Percentiles rank a stretch among this genome's conserved stretches.
Evolutionary conservation across 805 yeast species (phyloP).

Genomic region (Cyberlindnera mississippiensis): DNA sequence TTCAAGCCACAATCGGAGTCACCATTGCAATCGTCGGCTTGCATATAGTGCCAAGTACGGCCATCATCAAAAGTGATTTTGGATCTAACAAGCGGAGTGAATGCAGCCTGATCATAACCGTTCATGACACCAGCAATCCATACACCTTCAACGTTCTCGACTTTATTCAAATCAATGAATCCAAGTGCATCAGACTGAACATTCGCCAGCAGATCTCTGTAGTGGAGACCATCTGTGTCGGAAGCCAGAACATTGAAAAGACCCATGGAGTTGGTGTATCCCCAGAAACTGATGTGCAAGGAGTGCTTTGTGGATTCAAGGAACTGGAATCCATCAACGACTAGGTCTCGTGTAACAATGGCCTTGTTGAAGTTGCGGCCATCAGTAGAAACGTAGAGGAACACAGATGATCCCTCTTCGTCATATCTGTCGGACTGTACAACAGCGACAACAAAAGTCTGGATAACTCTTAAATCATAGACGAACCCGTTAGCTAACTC

Average conservation of each 20-base stretch:
- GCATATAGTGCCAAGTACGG: slow-evolving; percentile 31
- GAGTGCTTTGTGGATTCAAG: slow-evolving; percentile 38
- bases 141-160: slow-evolving; percentile 59
- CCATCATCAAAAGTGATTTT: slow-evolving; percentile 41
- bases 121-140: slow-evolving; percentile 46
- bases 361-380: slow-evolving; percentile 31
- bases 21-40: slow-evolving; percentile 28
- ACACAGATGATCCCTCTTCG: slow-evolving; percentile 22
- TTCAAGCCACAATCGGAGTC: slow-evolving; percentile 32
- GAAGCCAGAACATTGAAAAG: slow-evolving; percentile 29
- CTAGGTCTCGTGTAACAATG: slow-evolving; percentile 28
- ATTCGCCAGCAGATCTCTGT: slow-evolving; percentile 39
- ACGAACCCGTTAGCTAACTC: slow-evolving; percentile 29
- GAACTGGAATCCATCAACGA: slow-evolving; percentile 24
- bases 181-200: slow-evolving; percentile 31
- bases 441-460: slow-evolving; percentile 33
- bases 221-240: slow-evolving; percentile 51
- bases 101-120: slow-evolving; percentile 18
- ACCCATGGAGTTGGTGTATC: slow-evolving; percentile 12
- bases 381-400: slow-evolving; percentile 31
- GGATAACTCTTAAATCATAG: slow-evolving; percentile 30
- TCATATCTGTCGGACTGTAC: slow-evolving; percentile 23
- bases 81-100: slow-evolving; percentile 24
- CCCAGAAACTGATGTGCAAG: slow-evolving; percentile 35
- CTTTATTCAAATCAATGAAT: slow-evolving; percentile 34